Conservation (phyloP, 306 rosid species). For the Quercus variabilis region DNA sequence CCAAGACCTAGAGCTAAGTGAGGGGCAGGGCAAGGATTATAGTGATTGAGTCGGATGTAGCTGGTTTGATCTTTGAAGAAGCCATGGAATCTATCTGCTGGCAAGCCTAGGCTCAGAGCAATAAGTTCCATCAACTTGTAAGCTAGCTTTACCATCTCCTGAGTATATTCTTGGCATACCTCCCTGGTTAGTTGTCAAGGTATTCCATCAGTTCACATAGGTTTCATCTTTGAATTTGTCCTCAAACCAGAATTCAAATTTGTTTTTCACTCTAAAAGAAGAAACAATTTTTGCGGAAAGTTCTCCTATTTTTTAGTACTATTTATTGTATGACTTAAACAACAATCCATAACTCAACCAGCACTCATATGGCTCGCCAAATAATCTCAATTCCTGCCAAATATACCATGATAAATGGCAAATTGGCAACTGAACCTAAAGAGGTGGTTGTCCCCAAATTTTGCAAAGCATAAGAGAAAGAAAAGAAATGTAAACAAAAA, state of each 20-base stretch:
- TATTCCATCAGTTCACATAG: not conserved
- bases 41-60: conserved; percentile 39
- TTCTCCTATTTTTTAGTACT: too few relatives aligned
- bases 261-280: not conserved
- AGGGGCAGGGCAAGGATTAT: conserved; percentile 64
- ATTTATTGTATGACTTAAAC: too few relatives aligned
- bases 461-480: too few relatives aligned
- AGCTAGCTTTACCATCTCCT: conserved; percentile 45
- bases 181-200: conserved; percentile 23
- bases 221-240: not conserved
- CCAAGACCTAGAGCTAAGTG: conserved; percentile 58
- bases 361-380: too few relatives aligned
- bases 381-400: too few relatives aligned
- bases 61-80: conserved; percentile 53
- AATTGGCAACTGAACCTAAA: too few relatives aligned
- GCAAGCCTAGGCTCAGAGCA: conserved; percentile 56
- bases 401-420: too few relatives aligned
- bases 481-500: too few relatives aligned
- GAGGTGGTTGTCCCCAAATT: too few relatives aligned
- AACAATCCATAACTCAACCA: too few relatives aligned
- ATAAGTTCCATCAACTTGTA: conserved; percentile 48
- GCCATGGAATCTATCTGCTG: conserved; percentile 34
- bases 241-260: not conserved
- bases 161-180: conserved; percentile 37
- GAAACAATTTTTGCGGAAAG: not conserved